phyloP scores from a whole-genome alignment of 1,139 yeast species.

The Hansenula lynferdii region DNA sequence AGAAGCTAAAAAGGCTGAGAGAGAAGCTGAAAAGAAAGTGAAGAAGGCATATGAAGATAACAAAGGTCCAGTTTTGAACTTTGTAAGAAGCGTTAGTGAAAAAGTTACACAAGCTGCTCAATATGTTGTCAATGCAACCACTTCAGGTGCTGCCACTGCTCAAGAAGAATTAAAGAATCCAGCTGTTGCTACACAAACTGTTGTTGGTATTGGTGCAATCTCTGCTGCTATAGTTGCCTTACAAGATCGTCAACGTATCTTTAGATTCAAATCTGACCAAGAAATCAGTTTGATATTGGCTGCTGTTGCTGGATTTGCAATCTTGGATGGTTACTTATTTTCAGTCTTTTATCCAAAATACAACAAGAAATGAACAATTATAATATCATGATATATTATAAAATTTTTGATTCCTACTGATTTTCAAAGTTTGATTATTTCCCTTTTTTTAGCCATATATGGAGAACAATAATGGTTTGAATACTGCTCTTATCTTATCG shows the following conservation, averaged over 20 bases:
- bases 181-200: slow-evolving; percentile 50
- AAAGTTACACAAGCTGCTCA: slow-evolving; percentile 14
- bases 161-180: slow-evolving; percentile 53
- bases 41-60: slow-evolving; percentile 21
- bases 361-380: slow-evolving; percentile 31
- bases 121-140: slow-evolving; percentile 15
- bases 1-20: slow-evolving; percentile 13
- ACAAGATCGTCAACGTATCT: slow-evolving; percentile 41
- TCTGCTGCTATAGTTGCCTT: slow-evolving; percentile 47
- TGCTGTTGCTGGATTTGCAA: slow-evolving; percentile 48
- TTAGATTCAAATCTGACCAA: slow-evolving; percentile 38
- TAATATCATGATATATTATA: background rate
- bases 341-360: slow-evolving; percentile 47
- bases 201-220: slow-evolving; percentile 45
- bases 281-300: slow-evolving; percentile 51
- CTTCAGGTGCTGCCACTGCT: slow-evolving; percentile 15
- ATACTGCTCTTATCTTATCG: no score
- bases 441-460: background rate
- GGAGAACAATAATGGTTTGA: no score
- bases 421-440: background rate
- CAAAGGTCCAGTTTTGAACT: slow-evolving; percentile 22
- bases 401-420: background rate
- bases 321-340: slow-evolving; percentile 51
- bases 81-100: slow-evolving; percentile 17
- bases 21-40: slow-evolving; percentile 19